Percentiles rank a stretch among this genome's conserved stretches.
Evolutionary conservation across 2,329 filamentous ascomycete genomes (phyloP).

Genomic region (Trichoderma koningii): DNA sequence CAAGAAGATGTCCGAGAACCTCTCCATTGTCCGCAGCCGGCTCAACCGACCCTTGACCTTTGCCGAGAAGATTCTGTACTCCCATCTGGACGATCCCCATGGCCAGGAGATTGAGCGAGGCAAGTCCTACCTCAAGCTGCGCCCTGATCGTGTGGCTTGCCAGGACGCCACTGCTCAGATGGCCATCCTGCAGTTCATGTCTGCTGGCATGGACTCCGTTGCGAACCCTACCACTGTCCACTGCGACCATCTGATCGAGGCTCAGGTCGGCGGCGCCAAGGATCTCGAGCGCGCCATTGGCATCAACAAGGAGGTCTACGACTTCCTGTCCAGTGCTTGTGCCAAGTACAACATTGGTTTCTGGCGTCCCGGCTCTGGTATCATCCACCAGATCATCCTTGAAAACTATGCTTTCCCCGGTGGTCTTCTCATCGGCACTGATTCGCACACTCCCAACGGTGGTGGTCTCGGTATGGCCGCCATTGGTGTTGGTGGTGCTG

Average conservation of each 20-base stretch:
- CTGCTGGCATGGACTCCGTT: slow-evolving; percentile 91
- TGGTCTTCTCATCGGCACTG: slow-evolving; percentile 95
- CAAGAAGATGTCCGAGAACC: slow-evolving; percentile 98
- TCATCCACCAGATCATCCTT: slow-evolving; percentile 97
- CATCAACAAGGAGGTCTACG: slow-evolving; percentile 99
- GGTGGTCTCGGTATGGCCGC: slow-evolving; percentile 94
- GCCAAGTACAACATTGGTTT: slow-evolving; percentile 99
- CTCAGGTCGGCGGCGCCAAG: slow-evolving; percentile 88
- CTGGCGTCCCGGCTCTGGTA: slow-evolving; percentile 98
- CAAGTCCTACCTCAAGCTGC: slow-evolving; percentile 91
- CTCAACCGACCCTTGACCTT: slow-evolving; percentile 92
- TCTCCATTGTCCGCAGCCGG: slow-evolving; percentile 82
- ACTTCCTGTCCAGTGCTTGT: slow-evolving; percentile 90
- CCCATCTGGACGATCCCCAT: slow-evolving; percentile 95
- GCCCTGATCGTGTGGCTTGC: slow-evolving; percentile 96
- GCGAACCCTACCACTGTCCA: slow-evolving; percentile 95
- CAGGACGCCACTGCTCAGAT: slow-evolving; percentile 99
- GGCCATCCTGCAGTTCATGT: slow-evolving; percentile 99
- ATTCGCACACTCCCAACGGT: slow-evolving; percentile 96
- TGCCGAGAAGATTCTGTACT: slow-evolving; percentile 99
- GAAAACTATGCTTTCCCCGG: slow-evolving; percentile 99
- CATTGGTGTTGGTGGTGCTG: slow-evolving; percentile 96
- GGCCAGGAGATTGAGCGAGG: slow-evolving; percentile 96
- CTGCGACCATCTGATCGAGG: slow-evolving; percentile 99
- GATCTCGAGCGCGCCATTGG: slow-evolving; percentile 87